Conservation (phyloP, 805 yeast genomes). For the Yamadazyma akitaensis region DNA sequence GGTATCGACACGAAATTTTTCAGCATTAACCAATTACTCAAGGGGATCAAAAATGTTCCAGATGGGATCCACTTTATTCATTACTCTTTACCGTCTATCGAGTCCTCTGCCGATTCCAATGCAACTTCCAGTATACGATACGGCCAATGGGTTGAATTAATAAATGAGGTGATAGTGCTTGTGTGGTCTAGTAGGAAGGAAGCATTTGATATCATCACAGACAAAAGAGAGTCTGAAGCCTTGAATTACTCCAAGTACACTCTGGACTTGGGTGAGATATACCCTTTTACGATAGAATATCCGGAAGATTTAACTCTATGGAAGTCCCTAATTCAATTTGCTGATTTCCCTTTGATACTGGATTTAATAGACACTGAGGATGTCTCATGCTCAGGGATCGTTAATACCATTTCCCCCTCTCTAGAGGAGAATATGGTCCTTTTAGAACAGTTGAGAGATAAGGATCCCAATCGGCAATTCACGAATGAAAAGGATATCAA, state of each 20-base stretch:
- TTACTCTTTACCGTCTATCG: conserved; percentile 31
- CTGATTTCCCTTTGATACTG: conserved; percentile 25
- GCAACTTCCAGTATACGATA: conserved; percentile 23
- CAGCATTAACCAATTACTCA: conserved; percentile 34
- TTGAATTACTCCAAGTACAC: conserved; percentile 24
- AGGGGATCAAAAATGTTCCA: conserved; percentile 52
- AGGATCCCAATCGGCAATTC: conserved; percentile 7
- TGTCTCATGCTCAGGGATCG: conserved; percentile 15
- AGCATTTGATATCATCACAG: conserved; percentile 14
- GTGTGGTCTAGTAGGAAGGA: conserved; percentile 32
- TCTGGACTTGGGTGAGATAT: conserved; percentile 23
- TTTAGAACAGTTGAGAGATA: conserved; percentile 27
- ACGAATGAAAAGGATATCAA: conserved; percentile 26
- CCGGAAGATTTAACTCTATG: conserved; percentile 24
- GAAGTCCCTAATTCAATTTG: conserved; percentile 12
- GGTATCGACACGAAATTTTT: conserved; percentile 54
- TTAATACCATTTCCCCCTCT: conserved; percentile 49
- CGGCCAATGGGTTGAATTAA: conserved; percentile 40
- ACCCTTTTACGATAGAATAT: conserved; percentile 35
- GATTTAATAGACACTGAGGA: conserved; percentile 12
- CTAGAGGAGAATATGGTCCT: conserved; percentile 46
- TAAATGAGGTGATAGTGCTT: conserved; percentile 29
- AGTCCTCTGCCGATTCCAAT: background rate
- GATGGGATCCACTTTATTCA: conserved; percentile 56
- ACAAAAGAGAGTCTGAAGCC: conserved; percentile 22